A percentile compares a stretch with the other conserved stretches of the same genome.
phyloP scores from a whole-genome alignment of 164 flowering plant genomes.

The Chloranthus sessilifolius region DNA sequence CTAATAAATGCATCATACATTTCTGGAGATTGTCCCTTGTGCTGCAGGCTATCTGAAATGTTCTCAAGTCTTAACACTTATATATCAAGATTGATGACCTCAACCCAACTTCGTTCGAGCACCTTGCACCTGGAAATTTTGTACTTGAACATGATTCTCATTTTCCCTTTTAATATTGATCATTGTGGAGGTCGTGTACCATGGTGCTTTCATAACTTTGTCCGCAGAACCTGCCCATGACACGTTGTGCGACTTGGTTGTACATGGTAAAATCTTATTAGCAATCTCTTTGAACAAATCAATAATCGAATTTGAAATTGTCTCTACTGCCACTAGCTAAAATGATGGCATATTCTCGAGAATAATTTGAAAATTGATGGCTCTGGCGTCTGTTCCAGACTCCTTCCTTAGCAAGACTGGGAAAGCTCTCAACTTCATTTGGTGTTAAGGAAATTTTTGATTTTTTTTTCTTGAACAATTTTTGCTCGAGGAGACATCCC shows the following conservation, averaged over 20 bases:
- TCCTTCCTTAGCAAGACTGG: too few species aligned
- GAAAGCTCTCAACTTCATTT: too few species aligned
- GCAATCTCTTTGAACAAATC: not conserved
- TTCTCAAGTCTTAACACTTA: too few species aligned
- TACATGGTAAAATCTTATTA: not conserved
- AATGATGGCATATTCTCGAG: not conserved
- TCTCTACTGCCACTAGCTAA: not conserved
- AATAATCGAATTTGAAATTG: not conserved
- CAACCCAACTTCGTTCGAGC: slow-evolving; percentile 7
- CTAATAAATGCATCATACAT: not conserved
- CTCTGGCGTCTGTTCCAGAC: too few species aligned
- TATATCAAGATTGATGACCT: too few species aligned
- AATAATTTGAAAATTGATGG: too few species aligned
- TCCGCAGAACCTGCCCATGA: not conserved
- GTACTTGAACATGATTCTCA: slow-evolving; percentile 3
- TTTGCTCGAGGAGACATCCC: too few species aligned
- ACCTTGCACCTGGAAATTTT: slow-evolving; percentile 4
- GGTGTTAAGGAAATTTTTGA: too few species aligned
- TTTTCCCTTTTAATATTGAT: too few species aligned
- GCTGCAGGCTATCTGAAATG: slow-evolving; percentile 13
- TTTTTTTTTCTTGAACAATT: too few species aligned
- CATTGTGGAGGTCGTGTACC: not conserved
- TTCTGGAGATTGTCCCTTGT: slow-evolving; percentile 8
- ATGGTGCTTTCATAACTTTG: slow-evolving; percentile 6
- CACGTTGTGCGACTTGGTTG: not conserved